Conservation (phyloP, 2,329 filamentous ascomycete genomes). For the Thelonectria blattea region DNA sequence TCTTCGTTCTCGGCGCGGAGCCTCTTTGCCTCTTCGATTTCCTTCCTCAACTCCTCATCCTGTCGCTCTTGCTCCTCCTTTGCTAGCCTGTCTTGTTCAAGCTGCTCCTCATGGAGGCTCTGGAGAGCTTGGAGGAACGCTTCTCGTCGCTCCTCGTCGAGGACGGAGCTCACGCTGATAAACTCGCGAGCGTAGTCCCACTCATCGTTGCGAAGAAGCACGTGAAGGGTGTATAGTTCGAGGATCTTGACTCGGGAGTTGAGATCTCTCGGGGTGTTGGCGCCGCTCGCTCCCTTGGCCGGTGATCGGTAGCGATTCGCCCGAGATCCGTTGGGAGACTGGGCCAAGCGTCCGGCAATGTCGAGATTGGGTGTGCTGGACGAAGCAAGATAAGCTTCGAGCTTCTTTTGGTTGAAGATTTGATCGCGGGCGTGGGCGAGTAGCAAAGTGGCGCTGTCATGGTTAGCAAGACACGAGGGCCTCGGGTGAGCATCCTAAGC, state of each 20-base stretch:
- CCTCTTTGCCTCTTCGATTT: conserved; percentile 63
- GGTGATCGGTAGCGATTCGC: conserved; percentile 51
- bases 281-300: conserved; percentile 63
- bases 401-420: conserved; percentile 79
- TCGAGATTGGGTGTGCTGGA: conserved; percentile 76
- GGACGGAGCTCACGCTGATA: conserved; percentile 81
- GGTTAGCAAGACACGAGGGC: conserved; percentile 28
- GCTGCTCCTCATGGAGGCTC: conserved; percentile 82
- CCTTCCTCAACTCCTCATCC: conserved; percentile 61
- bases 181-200: conserved; percentile 97
- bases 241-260: conserved; percentile 88
- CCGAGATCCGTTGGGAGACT: conserved; percentile 46
- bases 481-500: conserved; percentile 39
- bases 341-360: conserved; percentile 67
- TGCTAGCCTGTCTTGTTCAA: conserved; percentile 71
- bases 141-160: conserved; percentile 91
- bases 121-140: conserved; percentile 87
- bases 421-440: conserved; percentile 90
- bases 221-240: conserved; percentile 93
- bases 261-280: conserved; percentile 83
- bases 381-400: conserved; percentile 88
- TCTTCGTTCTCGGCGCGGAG: conserved; percentile 65
- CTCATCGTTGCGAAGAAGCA: conserved; percentile 90
- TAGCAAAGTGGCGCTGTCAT: conserved; percentile 78
- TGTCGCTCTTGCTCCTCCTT: conserved; percentile 63